Percentiles rank a stretch among this genome's conserved stretches.
Conservation (phyloP, 2,329 filamentous ascomycete species). For the Simplicillium sp. region DNA sequence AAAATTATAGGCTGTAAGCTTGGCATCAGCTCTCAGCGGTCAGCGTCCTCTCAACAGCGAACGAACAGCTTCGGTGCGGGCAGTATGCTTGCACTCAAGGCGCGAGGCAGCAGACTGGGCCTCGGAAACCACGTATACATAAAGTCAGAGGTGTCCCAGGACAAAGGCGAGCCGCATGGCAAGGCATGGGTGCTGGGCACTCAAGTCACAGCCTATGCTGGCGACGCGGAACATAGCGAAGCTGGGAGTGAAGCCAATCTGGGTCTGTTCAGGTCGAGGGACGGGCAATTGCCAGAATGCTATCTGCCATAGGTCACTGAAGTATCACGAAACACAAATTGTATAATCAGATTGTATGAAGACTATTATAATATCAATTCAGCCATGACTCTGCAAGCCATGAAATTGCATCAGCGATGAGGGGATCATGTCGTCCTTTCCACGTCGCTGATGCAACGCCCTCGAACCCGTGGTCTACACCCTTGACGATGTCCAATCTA, state of each 20-base stretch:
- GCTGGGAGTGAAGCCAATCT: no score
- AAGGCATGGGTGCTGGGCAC: not conserved
- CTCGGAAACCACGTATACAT: not conserved
- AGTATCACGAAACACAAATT: no score
- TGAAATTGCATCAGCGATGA: not conserved
- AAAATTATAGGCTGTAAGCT: slow-evolving; percentile 22
- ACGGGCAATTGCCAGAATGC: no score
- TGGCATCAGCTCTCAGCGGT: slow-evolving; percentile 10
- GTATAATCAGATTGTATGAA: no score
- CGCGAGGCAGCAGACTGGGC: not conserved
- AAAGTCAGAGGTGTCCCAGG: not conserved
- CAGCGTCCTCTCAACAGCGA: not conserved
- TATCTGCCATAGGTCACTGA: no score
- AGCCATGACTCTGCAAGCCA: not conserved
- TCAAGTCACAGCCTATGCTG: not conserved
- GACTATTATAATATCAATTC: not conserved
- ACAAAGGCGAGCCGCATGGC: not conserved
- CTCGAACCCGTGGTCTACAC: not conserved
- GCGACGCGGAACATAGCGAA: not conserved
- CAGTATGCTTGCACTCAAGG: not conserved
- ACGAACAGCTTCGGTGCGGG: not conserved
- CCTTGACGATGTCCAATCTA: not conserved
- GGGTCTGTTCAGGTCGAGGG: no score
- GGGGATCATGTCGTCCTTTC: not conserved
- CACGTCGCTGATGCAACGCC: not conserved